phyloP scores from a whole-genome alignment of 2,329 filamentous ascomycete species.

The Trichoderma gracile region DNA sequence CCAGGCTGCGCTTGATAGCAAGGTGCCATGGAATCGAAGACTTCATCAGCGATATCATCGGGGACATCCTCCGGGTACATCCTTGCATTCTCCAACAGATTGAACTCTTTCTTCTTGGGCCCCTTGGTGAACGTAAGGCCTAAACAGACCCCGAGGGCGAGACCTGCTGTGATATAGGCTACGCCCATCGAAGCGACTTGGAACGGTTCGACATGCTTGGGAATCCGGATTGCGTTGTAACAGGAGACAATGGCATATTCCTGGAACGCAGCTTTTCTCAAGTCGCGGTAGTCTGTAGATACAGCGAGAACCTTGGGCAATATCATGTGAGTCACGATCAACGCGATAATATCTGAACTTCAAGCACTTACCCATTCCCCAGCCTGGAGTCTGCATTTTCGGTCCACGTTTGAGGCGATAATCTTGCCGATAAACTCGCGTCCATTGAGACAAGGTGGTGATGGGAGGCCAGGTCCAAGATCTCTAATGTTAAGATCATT shows the following conservation, averaged over 20 bases:
- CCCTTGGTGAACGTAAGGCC: conserved; percentile 18
- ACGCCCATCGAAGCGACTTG: conserved; percentile 19
- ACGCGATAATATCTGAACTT: neutral
- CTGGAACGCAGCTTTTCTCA: conserved; percentile 21
- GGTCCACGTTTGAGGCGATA: conserved; percentile 19
- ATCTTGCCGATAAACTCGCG: conserved; percentile 25
- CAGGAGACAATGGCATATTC: conserved; percentile 23
- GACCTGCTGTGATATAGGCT: conserved; percentile 16
- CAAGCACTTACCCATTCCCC: conserved; percentile 19
- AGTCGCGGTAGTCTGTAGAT: conserved; percentile 18
- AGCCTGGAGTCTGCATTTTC: conserved; percentile 7
- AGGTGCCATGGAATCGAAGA: conserved; percentile 21
- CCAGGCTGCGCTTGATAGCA: conserved; percentile 22
- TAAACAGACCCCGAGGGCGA: conserved; percentile 20
- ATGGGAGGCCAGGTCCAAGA: neutral
- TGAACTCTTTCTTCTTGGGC: conserved; percentile 13
- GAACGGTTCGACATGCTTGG: conserved; percentile 22
- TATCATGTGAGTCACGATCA: neutral
- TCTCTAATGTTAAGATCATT: neutral
- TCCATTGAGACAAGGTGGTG: neutral
- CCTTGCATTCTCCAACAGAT: conserved; percentile 16
- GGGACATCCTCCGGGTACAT: conserved; percentile 15
- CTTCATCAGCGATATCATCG: conserved; percentile 18
- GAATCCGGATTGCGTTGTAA: conserved; percentile 23
- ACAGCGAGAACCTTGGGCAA: conserved; percentile 17